Evolutionary conservation across 805 yeast species (phyloP), one percentile per base, ranked within the genome.

Genomic region (Schwanniomyces pseudopolymorphus): DNA sequence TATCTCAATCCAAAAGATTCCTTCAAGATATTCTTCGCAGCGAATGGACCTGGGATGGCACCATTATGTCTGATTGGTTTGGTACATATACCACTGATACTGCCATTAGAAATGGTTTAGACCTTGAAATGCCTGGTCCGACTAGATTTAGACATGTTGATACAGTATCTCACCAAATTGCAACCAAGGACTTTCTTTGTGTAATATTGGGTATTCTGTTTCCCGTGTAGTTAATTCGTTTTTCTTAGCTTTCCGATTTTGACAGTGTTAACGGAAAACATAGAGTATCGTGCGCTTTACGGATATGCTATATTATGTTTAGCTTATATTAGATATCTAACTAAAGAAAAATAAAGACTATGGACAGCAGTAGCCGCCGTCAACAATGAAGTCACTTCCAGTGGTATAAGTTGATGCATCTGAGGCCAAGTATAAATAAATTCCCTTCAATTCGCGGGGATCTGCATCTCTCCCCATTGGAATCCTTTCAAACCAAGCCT

Each of bases 391-490:
- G 59, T 85, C 90, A 8, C 84, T 56, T 25, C 91, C 92, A 1
- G 89, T 81, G 40, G 88, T 79, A 64, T 78, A 86, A 4, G 86
- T 76, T 26, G 87, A 77, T 3, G 90, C 91, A 57, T 83, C 83
- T 33, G 87, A 80, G 3, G 89, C 89, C 49, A 85, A 63, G 67
- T 82, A 86, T 40, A 85, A 60, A 64, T 81, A 84, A 13, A 87
- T 87, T 45, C 91, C 91, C 13, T 77, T 79, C 47, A 85, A 68
- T 60, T 85, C 92, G 46, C 76, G 72, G 16, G 88, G 84, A 39
- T 69, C 61, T 13, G 81, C 90, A 56, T 83, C 79, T 58, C 90
- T 78, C 21, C 88, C 89, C 70, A 80, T 49, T 45, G 89, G 89
- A 44, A 56, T 63, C 57, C 61, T 53, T 16, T 47, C 44, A 55